Percentiles rank a stretch among this genome's conserved stretches.
Conservation (phyloP, 1,284 basidiomycete species). For the Leccinum colubrinum region DNA sequence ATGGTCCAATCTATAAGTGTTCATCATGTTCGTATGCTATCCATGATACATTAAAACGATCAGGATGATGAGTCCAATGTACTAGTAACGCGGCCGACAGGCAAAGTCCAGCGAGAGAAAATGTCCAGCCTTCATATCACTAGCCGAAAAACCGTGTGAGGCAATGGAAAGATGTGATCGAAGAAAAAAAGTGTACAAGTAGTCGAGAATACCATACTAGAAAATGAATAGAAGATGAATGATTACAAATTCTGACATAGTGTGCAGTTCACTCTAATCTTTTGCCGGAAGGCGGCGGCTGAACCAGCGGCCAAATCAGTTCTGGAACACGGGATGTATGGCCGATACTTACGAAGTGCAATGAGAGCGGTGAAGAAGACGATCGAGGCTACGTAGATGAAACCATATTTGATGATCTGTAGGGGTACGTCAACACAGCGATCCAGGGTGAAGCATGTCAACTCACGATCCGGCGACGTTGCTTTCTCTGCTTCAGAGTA, state of each 20-base stretch:
- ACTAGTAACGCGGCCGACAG: conserved; percentile 4
- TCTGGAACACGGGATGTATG: background rate
- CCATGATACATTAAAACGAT: conserved; percentile 24
- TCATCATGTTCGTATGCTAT: conserved; percentile 26
- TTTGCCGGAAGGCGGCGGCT: conserved; percentile 64
- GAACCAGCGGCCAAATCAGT: background rate
- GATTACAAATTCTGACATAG: conserved; percentile 68
- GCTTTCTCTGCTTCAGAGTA: conserved; percentile 83
- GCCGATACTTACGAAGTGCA: conserved; percentile 58
- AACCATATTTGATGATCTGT: conserved; percentile 74
- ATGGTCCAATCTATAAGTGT: conserved; percentile 6
- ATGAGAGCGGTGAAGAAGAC: conserved; percentile 77
- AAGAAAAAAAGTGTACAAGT: conserved; percentile 26
- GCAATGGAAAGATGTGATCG: background rate
- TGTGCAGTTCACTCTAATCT: conserved; percentile 58
- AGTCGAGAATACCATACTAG: conserved; percentile 28
- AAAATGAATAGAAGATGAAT: conserved; percentile 25
- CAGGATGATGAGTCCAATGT: conserved; percentile 13
- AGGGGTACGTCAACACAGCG: background rate
- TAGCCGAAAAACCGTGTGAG: conserved; percentile 1
- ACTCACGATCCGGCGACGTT: conserved; percentile 84
- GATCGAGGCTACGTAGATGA: conserved; percentile 73
- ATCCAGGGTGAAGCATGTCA: background rate
- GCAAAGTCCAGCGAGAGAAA: conserved; percentile 10
- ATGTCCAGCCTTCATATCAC: conserved; percentile 19